A percentile compares a stretch with the other conserved stretches of the same genome.
These are phyloP conservation scores for Byssoonygena ceratinophila DNA, from an alignment of 2,329 filamentous ascomycete genomes.

Conservation along the genomic window DNA sequence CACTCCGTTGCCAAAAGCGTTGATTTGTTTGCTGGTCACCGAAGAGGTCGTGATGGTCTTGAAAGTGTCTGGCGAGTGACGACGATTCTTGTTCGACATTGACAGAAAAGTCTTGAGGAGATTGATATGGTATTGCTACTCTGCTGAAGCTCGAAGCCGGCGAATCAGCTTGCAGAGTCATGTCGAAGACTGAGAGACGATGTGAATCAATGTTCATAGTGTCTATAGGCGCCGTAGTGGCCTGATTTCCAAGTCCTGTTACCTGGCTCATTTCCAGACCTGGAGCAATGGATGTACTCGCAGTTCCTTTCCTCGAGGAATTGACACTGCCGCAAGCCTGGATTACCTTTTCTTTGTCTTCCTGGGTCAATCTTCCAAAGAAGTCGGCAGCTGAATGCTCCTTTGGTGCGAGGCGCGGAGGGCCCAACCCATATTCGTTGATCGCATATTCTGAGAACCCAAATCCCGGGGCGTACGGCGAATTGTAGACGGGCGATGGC, in stretches of 20 bases:
- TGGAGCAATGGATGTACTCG: constrained; percentile 24
- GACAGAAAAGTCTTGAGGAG: constrained; percentile 32
- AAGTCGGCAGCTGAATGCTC: constrained; percentile 35
- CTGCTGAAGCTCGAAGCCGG: constrained; percentile 36
- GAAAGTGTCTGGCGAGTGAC: constrained; percentile 21
- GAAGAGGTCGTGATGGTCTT: constrained; percentile 38
- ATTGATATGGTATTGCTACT: constrained; percentile 34
- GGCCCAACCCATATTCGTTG: constrained; percentile 30
- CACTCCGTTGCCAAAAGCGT: constrained; percentile 35
- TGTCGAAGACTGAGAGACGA: constrained; percentile 35
- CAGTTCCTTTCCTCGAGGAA: constrained; percentile 21
- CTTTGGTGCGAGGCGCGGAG: constrained; percentile 27
- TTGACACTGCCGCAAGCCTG: constrained; percentile 35
- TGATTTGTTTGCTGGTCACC: constrained; percentile 37
- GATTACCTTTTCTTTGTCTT: constrained; percentile 35
- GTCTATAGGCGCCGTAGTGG: constrained; percentile 22
- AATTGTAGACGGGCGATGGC: constrained; percentile 33
- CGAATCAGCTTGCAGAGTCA: constrained; percentile 36
- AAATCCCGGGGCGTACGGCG: constrained; percentile 36
- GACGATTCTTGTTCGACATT: constrained; percentile 26
- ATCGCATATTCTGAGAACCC: constrained; percentile 35
- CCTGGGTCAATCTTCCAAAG: constrained; percentile 32
- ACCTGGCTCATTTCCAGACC: constrained; percentile 11
- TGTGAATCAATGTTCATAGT: constrained; percentile 15
- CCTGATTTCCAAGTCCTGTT: constrained; percentile 21